Percentiles rank a stretch among this genome's conserved stretches.
Evolutionary conservation across 2,329 filamentous ascomycete species (phyloP).

Genomic region (Stemphylium lycopersici): DNA sequence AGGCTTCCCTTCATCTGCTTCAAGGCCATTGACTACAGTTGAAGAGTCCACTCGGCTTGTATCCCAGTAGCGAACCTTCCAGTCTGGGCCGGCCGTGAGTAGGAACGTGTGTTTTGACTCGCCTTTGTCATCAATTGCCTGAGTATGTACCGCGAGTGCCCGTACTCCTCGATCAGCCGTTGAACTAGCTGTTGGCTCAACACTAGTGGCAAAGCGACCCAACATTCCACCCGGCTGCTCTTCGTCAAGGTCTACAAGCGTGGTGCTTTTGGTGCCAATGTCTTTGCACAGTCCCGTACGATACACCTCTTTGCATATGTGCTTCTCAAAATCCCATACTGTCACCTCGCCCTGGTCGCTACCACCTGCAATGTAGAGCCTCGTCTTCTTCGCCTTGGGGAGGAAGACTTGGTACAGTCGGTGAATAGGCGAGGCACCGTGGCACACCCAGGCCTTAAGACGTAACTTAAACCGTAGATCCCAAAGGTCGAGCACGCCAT

Average conservation of each 20-base stretch:
- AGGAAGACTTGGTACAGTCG: slow-evolving; percentile 66
- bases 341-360: slow-evolving; percentile 88
- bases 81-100: slow-evolving; percentile 85
- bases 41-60: slow-evolving; percentile 78
- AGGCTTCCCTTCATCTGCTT: slow-evolving; percentile 72
- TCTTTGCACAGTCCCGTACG: slow-evolving; percentile 59
- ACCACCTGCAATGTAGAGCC: slow-evolving; percentile 87
- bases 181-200: slow-evolving; percentile 58
- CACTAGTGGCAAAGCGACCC: slow-evolving; percentile 77
- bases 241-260: slow-evolving; percentile 88
- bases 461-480: slow-evolving; percentile 93
- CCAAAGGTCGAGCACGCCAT: slow-evolving; percentile 93
- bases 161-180: slow-evolving; percentile 72
- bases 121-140: slow-evolving; percentile 70
- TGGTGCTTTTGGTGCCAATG: slow-evolving; percentile 58
- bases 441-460: slow-evolving; percentile 85
- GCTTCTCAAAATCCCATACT: slow-evolving; percentile 94
- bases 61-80: slow-evolving; percentile 94
- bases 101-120: slow-evolving; percentile 82
- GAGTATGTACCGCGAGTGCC: slow-evolving; percentile 74
- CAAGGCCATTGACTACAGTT: slow-evolving; percentile 78
- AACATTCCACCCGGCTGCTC: slow-evolving; percentile 86
- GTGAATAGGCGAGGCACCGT: slow-evolving; percentile 79
- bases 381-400: slow-evolving; percentile 72
- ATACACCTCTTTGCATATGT: slow-evolving; percentile 86